These are phyloP conservation scores for Fusarium sp. DNA, from an alignment of 2,329 filamentous ascomycete species.

Conservation along the genomic window DNA sequence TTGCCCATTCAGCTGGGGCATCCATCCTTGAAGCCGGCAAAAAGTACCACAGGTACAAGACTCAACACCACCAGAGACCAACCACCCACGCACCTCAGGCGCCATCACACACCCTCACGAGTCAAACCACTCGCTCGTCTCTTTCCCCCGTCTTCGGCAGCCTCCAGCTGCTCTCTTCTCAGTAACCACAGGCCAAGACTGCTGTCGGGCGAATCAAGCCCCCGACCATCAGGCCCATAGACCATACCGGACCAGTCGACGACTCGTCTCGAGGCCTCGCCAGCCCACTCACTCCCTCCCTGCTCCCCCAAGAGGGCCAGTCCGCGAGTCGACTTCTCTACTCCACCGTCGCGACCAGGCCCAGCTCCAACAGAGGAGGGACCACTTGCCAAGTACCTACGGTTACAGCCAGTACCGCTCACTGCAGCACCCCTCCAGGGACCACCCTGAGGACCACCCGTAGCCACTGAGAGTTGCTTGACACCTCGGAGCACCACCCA, in stretches of 20 bases:
- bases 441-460: slow-evolving; percentile 40
- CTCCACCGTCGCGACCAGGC: slow-evolving; percentile 21
- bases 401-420: slow-evolving; percentile 25
- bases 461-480: slow-evolving; percentile 34
- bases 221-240: slow-evolving; percentile 23
- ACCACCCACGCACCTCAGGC: slow-evolving; percentile 32
- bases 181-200: slow-evolving; percentile 12
- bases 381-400: slow-evolving; percentile 28
- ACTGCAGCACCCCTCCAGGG: slow-evolving; percentile 38
- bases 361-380: slow-evolving; percentile 34
- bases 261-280: slow-evolving; percentile 28
- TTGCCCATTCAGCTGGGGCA: neutral
- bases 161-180: slow-evolving; percentile 19
- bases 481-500: slow-evolving; percentile 34
- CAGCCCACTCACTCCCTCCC: slow-evolving; percentile 25
- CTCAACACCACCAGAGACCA: slow-evolving; percentile 29
- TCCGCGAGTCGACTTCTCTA: slow-evolving; percentile 22
- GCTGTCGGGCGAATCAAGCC: slow-evolving; percentile 18
- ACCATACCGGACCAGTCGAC: slow-evolving; percentile 34
- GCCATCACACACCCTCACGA: slow-evolving; percentile 35
- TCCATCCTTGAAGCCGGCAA: neutral
- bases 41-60: slow-evolving; percentile 16
- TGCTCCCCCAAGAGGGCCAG: neutral
- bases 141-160: slow-evolving; percentile 22
- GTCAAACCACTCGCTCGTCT: slow-evolving; percentile 36